phyloP scores from a whole-genome alignment of 371 early-diverging fungal species.

The Zychaea mexicana region DNA sequence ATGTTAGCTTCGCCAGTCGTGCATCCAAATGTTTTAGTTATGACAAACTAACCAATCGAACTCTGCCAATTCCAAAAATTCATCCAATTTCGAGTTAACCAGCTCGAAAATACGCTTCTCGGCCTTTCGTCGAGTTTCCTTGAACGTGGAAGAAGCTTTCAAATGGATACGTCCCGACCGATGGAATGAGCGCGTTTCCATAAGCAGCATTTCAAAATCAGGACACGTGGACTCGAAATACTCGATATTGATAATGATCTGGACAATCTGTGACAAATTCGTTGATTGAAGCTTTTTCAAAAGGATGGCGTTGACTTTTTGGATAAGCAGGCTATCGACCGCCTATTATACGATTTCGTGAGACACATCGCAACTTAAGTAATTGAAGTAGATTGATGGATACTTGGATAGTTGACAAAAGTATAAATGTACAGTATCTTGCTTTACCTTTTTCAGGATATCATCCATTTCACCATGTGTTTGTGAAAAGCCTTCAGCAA shows the following conservation, averaged over 20 bases:
- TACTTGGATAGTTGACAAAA: too few relatives aligned
- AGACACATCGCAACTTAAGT: too few relatives aligned
- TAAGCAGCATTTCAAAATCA: conserved; percentile 79
- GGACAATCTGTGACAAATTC: conserved; percentile 77
- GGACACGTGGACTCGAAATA: conserved; percentile 76
- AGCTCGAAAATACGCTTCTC: conserved; percentile 84
- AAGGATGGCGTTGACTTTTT: conserved; percentile 74
- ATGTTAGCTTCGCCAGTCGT: too few relatives aligned
- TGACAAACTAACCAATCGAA: conserved; percentile 73
- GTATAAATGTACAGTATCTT: too few relatives aligned
- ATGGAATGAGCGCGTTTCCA: conserved; percentile 66
- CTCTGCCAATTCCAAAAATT: conserved; percentile 77
- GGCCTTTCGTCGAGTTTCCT: conserved; percentile 68
- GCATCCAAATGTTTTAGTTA: not conserved
- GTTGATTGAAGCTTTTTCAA: conserved; percentile 65
- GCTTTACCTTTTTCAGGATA: conserved; percentile 72
- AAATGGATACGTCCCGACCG: conserved; percentile 64
- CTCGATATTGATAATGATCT: conserved; percentile 83
- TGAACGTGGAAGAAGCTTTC: conserved; percentile 73
- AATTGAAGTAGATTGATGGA: too few relatives aligned
- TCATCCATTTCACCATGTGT: conserved; percentile 89
- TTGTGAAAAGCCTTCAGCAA: conserved; percentile 84
- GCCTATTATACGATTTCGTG: too few relatives aligned
- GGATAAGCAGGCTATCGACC: conserved; percentile 76
- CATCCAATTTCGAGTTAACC: conserved; percentile 81